phyloP scores from a whole-genome alignment of 208 protist species.

The Leishmania braziliensis region DNA sequence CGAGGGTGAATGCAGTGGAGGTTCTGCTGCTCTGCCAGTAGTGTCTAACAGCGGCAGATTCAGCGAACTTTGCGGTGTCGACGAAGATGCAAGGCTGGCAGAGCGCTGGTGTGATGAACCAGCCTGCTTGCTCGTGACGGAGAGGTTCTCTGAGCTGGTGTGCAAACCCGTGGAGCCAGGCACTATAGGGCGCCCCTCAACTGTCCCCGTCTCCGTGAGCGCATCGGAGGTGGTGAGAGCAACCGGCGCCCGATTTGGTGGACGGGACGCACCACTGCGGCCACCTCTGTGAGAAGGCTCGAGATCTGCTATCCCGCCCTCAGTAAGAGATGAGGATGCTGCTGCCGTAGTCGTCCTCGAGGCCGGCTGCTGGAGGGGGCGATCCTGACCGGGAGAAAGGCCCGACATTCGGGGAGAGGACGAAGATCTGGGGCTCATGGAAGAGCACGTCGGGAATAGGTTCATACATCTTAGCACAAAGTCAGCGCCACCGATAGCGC shows the following conservation, averaged over 20 bases:
- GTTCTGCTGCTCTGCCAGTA: neutral
- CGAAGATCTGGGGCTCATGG: conserved; percentile 2
- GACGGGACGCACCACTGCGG: neutral
- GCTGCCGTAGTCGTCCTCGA: conserved; percentile 4
- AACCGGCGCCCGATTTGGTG: neutral
- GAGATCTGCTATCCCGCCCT: conserved; percentile 16
- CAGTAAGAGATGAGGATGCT: neutral
- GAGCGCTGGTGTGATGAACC: neutral
- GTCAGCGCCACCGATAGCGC: neutral
- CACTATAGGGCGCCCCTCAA: neutral
- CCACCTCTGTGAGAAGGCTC: conserved; percentile 5
- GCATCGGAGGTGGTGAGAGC: neutral
- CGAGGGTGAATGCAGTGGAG: neutral
- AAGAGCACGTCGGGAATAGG: neutral
- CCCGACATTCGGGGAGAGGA: neutral
- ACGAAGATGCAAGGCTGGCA: neutral
- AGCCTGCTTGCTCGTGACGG: neutral
- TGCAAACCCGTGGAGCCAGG: neutral
- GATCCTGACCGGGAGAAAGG: neutral
- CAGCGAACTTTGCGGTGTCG: neutral
- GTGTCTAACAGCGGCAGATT: neutral
- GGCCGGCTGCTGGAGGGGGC: neutral
- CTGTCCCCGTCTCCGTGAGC: neutral
- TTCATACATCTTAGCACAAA: neutral
- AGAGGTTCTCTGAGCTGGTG: neutral